Evolutionary conservation across 306 rosid genomes (phyloP), one percentile per base, ranked within the genome.

Genomic region (Cotoneaster glaucophyllus): DNA sequence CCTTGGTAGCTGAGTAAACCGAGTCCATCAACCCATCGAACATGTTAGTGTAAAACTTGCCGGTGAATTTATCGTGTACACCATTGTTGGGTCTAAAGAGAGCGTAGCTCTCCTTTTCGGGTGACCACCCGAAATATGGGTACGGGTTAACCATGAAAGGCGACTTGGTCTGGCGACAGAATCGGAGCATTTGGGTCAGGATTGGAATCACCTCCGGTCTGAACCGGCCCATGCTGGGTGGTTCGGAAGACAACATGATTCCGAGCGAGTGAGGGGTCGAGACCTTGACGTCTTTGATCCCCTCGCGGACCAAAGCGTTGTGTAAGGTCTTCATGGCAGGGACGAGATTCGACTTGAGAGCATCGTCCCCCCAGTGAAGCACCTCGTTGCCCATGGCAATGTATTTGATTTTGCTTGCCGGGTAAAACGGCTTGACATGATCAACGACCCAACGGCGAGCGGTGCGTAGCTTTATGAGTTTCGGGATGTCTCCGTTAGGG

Each of bases 121-220:
- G 93, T 4, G 89, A 84, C 90, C 81, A 92, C 2, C 83, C 92
- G 73, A 95, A 95, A 56, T 92, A 95, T 0, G 99, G 97, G 39
- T 95, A 95, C 0, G 99, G 97, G 76, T 95, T 95, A 1, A 90
- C 96, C 97, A 95, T 95, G 8, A 95, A 89, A 0, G 99, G 99
- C 0, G 88, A 29, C 13, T 53, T 84, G 9, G 97, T 92, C 53
- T 90, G 89, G 6, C 69, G 71, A 6, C 86, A 76, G 58, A 84
- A 92, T 71, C 72, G 71, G 29, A 95, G 85, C 96, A 92, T 84
- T 12, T 96, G 93, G 0, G 77, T 80, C 21, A 95, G 54, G 0
- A 90, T 37, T 12, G 75, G 81, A 37, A 77, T 71, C 69, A 78
- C 90, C 2, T 25, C 96, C 0, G 87, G 89, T 61, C 96, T 74